These are phyloP conservation scores for Aspergillus novofumigatus DNA, from an alignment of 2,329 filamentous ascomycete species.

Conservation along the genomic window DNA sequence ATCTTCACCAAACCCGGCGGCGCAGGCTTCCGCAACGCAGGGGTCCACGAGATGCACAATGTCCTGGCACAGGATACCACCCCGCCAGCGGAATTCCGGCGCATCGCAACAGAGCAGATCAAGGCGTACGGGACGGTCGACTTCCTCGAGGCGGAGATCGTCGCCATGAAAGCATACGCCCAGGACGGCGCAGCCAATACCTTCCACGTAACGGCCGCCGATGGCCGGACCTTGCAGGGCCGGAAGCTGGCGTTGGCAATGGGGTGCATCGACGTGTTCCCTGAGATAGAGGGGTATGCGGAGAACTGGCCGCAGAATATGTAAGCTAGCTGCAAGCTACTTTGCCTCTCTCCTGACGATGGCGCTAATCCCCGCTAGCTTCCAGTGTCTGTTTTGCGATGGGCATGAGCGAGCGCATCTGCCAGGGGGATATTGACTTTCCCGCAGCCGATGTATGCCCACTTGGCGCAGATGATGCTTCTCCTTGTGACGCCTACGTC, in stretches of 20 bases:
- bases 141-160: not conserved
- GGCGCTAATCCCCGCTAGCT: slow-evolving; percentile 28
- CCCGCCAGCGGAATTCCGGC: slow-evolving; percentile 24
- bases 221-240: slow-evolving; percentile 44
- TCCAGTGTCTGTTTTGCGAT: slow-evolving; percentile 58
- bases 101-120: not conserved
- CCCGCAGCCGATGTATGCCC: not conserved
- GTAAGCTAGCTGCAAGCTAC: slow-evolving; percentile 24
- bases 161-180: not conserved
- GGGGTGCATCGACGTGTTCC: slow-evolving; percentile 50
- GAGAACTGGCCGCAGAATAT: slow-evolving; percentile 53
- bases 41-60: slow-evolving; percentile 44
- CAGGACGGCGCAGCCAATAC: not conserved
- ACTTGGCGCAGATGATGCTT: not conserved
- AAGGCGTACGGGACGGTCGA: not conserved
- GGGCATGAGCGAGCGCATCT: slow-evolving; percentile 46
- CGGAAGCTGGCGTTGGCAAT: slow-evolving; percentile 54
- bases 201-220: slow-evolving; percentile 31
- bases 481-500: not conserved
- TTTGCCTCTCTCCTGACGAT: not conserved
- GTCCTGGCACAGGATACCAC: slow-evolving; percentile 36
- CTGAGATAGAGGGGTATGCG: slow-evolving; percentile 49
- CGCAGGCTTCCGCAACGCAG: slow-evolving; percentile 39
- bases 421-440: not conserved
- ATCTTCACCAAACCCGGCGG: slow-evolving; percentile 41